Conservation (phyloP, 2,329 filamentous ascomycete species). For the Simplicillium aogashimaense region DNA sequence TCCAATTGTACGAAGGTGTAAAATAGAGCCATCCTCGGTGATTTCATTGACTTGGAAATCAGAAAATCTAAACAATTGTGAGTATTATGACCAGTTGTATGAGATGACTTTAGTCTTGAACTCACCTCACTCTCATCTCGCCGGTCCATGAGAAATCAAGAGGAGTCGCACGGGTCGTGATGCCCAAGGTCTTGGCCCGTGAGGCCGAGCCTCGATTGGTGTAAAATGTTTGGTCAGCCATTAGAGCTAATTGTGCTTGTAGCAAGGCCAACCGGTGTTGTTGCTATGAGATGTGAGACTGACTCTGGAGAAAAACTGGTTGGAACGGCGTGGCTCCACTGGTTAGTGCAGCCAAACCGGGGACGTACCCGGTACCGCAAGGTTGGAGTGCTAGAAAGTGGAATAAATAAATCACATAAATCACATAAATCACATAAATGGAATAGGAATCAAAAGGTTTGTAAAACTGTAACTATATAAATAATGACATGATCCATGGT, state of each 20-base stretch:
- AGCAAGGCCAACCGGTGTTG: no score
- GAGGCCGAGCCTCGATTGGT: constrained; percentile 19
- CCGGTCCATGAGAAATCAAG: constrained; percentile 26
- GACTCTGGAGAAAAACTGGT: no score
- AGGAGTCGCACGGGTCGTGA: constrained; percentile 28
- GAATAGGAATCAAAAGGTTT: no score
- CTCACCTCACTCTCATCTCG: constrained; percentile 27
- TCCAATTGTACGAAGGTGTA: constrained; percentile 54
- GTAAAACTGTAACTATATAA: no score
- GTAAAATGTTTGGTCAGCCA: constrained; percentile 21
- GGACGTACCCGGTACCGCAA: no score
- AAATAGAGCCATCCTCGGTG: constrained; percentile 59
- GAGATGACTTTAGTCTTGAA: background rate
- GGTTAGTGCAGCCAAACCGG: no score
- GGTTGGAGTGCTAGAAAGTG: no score
- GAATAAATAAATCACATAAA: no score
- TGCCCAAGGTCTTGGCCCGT: constrained; percentile 25
- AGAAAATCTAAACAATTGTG: constrained; percentile 52
- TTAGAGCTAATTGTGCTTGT: constrained; percentile 6
- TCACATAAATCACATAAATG: no score
- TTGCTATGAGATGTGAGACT: no score
- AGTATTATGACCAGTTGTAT: constrained; percentile 1
- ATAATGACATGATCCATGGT: no score
- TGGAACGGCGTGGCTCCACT: no score
- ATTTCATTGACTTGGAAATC: constrained; percentile 94